These are phyloP conservation scores for Heteromeles arbutifolia DNA, from an alignment of 306 rosid genomes.

Conservation along the genomic window DNA sequence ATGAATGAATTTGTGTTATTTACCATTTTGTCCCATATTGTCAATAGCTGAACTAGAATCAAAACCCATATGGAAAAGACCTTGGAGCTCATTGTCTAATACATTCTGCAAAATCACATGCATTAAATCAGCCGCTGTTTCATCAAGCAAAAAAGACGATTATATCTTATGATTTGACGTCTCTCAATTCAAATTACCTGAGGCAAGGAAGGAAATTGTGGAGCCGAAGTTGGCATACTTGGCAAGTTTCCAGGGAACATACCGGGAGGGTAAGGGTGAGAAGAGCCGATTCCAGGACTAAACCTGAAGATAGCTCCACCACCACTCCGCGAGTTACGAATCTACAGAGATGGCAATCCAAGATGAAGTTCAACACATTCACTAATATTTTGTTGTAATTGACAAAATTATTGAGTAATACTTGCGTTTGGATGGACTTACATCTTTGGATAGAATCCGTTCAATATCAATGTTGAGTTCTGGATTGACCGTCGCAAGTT, in stretches of 20 bases:
- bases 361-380: conserved; percentile 3
- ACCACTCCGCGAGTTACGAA: conserved; percentile 60
- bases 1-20: conserved; percentile 7
- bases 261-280: conserved; percentile 46
- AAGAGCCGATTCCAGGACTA: conserved; percentile 53
- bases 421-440: conserved; percentile 30
- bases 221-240: conserved; percentile 46
- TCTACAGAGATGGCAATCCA: conserved; percentile 30
- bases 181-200: conserved; percentile 40
- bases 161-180: conserved; percentile 7
- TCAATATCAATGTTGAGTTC: conserved; percentile 80
- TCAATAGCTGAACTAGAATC: conserved; percentile 58
- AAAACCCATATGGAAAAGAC: conserved; percentile 75
- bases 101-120: conserved; percentile 42
- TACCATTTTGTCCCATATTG: conserved; percentile 82
- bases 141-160: conserved; percentile 1
- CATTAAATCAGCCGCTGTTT: neutral
- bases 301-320: conserved; percentile 49
- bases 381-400: neutral
- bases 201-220: conserved; percentile 62
- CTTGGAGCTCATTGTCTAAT: conserved; percentile 73
- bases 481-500: conserved; percentile 94
- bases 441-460: conserved; percentile 83
- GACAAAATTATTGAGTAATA: neutral
- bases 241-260: conserved; percentile 57